Evolutionary conservation across 495 filamentous ascomycete genomes (phyloP).

Genomic region (Astrothelium macrocarpum): DNA sequence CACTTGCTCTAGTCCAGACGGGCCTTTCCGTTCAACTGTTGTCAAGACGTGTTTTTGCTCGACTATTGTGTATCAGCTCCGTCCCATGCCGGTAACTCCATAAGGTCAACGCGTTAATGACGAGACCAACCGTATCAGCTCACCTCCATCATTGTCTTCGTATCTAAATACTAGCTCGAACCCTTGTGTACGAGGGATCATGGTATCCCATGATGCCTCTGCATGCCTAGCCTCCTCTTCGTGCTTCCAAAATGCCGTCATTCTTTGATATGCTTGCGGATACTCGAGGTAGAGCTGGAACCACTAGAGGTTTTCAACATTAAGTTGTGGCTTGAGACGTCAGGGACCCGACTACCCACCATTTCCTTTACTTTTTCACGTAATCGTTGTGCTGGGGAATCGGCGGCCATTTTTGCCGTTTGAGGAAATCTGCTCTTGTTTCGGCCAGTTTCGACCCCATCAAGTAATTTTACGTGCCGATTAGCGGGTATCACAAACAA

Average conservation of each 20-base stretch:
- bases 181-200: background rate
- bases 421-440: no score
- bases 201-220: background rate
- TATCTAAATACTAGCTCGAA: background rate
- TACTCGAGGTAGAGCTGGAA: background rate
- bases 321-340: background rate
- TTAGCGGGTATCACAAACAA: no score
- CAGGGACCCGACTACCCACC: background rate
- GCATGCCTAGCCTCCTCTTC: background rate
- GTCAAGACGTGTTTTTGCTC: background rate
- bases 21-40: background rate
- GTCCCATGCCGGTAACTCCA: background rate
- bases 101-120: background rate
- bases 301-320: background rate
- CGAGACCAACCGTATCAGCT: background rate
- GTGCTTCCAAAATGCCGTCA: background rate
- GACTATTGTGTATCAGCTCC: background rate
- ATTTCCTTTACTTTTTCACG: background rate
- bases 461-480: no score
- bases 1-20: background rate
- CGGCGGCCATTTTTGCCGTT: no score
- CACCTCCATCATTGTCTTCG: background rate
- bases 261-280: background rate
- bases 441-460: no score
- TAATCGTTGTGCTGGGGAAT: no score